Evolutionary conservation across 805 yeast genomes (phyloP), one percentile per base, ranked within the genome.

Genomic region (Wickerhamiella kazuoi): DNA sequence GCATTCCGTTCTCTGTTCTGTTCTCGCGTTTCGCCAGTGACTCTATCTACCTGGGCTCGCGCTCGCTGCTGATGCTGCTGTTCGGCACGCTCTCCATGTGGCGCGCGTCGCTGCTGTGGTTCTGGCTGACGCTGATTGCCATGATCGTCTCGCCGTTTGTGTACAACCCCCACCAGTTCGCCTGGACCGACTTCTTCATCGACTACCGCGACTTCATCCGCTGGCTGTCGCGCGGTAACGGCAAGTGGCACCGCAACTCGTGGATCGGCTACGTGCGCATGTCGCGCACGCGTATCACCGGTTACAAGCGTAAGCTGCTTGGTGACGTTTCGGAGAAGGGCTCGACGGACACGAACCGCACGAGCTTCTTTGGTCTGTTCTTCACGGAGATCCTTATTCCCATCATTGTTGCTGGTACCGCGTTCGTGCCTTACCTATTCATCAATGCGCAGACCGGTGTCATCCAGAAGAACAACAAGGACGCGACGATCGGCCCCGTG

Each of bases 141-240:
- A 69, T 90, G 64, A 71, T 83, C 64, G 73, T 83, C 50, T 78
- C 97, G 36, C 98, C 98, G 53, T 84, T 87, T 60, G 56, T 90
- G 44, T 90, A 83, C 74, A 90, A 90, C 64, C 98, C 98, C 36
- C 96, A 87, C 64, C 97, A 90, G 67, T 90, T 86, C 61, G 75
- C 95, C 38, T 79, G 93, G 86, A 80, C 77, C 57, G 96, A 86
- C 63, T 87, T 79, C 73, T 83, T 87, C 64, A 74, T 87, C 58
- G 98, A 90, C 61, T 90, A 90, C 72, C 74, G 94, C 61, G 94
- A 83, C 56, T 90, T 72, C 63, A 77, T 86, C 54, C 66, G 78
- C 43, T 86, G 96, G 96, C 55, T 87, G 37, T 72, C 77, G 3
- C 65, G 84, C 44, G 95, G 95, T 8, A 82, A 83, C 53, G 61